Evolutionary conservation across 768 basidiomycete species (phyloP), one percentile per base, ranked within the genome.

Genomic region (Suillus sp.): DNA sequence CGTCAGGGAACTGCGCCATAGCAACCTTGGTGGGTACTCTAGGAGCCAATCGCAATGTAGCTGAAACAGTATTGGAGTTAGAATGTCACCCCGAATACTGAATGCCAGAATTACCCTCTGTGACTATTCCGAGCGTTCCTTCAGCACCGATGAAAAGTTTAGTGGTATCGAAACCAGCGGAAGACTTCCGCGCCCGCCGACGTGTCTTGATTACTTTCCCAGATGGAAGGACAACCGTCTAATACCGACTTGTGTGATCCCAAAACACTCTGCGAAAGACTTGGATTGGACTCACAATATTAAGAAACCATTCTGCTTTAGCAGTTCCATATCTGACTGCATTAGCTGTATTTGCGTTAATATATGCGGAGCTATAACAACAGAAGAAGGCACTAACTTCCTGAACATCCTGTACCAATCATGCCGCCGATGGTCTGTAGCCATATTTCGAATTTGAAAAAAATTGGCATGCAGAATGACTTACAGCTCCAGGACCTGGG

Each of bases 91-190:
- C 18, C 25, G 18, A n/a, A 27, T 7, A 27, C 38, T 25, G 11
- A 93, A 66, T 25, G 58, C 64, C 7, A 59, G 18, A 50, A 37
- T 64, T 37, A 84, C 90, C 89, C 79, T 95, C 93, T 0, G 92
- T 94, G n/a, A 96, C 86, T 66, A 96, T 90, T 4, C 94, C 94
- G 51, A 95, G 74, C 0, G 93, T 96, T 7, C 94, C 94, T 74
- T 95, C 94, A 2, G 92, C 92, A 4, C 94, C 94, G 55, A 95
- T 90, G 77, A 95, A 95, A 3, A 95, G 74, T 72, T 95, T 95
- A 0, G 92, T 95, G 1, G 84, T 82, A 70, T 96, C 95, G 69
- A 91, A 95, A 0, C 95, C 95, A 0, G 92, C 91, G 1, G 93
- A 84, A 3, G 92, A 94, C 72, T 97, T 96, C 55, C 92, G 80